These are phyloP conservation scores for Picea glauca DNA, from an alignment of 75 land plant genomes.

Conservation along the genomic window DNA sequence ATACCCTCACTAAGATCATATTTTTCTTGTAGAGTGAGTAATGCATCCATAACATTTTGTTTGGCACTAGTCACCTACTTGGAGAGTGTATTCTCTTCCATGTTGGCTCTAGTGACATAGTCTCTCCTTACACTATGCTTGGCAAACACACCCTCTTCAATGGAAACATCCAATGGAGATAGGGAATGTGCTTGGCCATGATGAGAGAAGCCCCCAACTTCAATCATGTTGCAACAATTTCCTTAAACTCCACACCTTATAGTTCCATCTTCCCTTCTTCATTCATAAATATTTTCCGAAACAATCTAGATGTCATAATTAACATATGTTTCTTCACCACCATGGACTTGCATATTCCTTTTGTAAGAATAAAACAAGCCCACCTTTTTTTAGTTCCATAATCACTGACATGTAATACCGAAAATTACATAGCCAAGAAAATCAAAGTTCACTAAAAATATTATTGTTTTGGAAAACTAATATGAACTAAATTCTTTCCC, in stretches of 20 bases:
- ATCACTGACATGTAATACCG: too few relatives aligned
- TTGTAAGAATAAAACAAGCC: too few relatives aligned
- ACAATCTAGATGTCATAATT: constrained; percentile 80
- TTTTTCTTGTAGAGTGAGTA: constrained; percentile 66
- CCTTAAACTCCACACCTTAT: constrained; percentile 86
- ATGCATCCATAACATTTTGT: constrained; percentile 89
- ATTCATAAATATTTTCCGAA: constrained; percentile 58
- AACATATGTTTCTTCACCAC: constrained; percentile 54
- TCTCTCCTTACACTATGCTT: constrained; percentile 61
- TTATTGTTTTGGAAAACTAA: too few relatives aligned
- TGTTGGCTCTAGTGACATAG: constrained; percentile 63
- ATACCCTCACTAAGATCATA: constrained; percentile 88
- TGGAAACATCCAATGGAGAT: constrained; percentile 78
- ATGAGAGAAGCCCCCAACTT: constrained; percentile 77
- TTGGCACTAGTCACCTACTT: constrained; percentile 37
- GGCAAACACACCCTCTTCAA: constrained; percentile 61
- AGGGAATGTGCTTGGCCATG: constrained; percentile 71
- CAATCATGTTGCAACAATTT: constrained; percentile 51
- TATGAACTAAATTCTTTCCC: too few relatives aligned
- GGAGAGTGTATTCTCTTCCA: constrained; percentile 71
- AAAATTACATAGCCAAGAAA: too few relatives aligned
- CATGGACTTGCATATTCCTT: constrained; percentile 31
- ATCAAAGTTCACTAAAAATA: too few relatives aligned
- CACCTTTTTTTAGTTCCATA: too few relatives aligned
- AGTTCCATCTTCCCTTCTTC: constrained; percentile 68